A percentile compares a stretch with the other conserved stretches of the same genome.
phyloP scores from a whole-genome alignment of 2,329 filamentous ascomycete genomes.

The Colletotrichum sp. region DNA sequence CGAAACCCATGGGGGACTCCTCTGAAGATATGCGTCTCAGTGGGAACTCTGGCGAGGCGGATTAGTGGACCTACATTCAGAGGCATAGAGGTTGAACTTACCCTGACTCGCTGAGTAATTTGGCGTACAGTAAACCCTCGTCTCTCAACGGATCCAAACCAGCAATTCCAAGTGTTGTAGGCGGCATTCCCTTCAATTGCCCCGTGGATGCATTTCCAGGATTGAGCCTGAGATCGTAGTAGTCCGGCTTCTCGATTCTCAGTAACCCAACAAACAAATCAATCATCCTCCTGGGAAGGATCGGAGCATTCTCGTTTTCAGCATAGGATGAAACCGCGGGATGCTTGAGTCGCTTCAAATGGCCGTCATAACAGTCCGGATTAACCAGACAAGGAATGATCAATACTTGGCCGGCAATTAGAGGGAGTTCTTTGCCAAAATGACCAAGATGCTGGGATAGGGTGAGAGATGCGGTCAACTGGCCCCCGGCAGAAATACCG shows the following conservation, averaged over 20 bases:
- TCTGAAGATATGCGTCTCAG: constrained; percentile 50
- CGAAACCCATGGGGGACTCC: constrained; percentile 58
- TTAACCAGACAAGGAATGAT: constrained; percentile 53
- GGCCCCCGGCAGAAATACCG: constrained; percentile 53
- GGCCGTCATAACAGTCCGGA: constrained; percentile 27
- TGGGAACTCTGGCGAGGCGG: constrained; percentile 44
- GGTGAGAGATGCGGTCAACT: constrained; percentile 44
- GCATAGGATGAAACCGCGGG: constrained; percentile 46
- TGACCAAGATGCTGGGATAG: constrained; percentile 39
- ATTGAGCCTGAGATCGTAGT: constrained; percentile 40
- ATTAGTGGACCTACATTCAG: not conserved
- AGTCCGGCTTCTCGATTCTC: constrained; percentile 26
- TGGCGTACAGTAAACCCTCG: constrained; percentile 50
- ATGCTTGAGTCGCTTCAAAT: constrained; percentile 40
- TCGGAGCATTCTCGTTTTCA: constrained; percentile 52
- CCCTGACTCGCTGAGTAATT: constrained; percentile 47
- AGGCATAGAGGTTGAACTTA: constrained; percentile 26
- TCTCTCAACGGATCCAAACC: constrained; percentile 54
- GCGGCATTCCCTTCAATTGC: constrained; percentile 46
- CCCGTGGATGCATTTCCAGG: constrained; percentile 34
- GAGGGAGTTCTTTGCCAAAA: constrained; percentile 21
- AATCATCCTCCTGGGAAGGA: constrained; percentile 46
- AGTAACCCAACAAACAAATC: constrained; percentile 34
- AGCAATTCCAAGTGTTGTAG: constrained; percentile 47
- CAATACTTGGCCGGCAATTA: constrained; percentile 54